A percentile compares a stretch with the other conserved stretches of the same genome.
These are phyloP conservation scores for Flaveria bidentis DNA, from an alignment of 129 eudicot species.

Conservation along the genomic window DNA sequence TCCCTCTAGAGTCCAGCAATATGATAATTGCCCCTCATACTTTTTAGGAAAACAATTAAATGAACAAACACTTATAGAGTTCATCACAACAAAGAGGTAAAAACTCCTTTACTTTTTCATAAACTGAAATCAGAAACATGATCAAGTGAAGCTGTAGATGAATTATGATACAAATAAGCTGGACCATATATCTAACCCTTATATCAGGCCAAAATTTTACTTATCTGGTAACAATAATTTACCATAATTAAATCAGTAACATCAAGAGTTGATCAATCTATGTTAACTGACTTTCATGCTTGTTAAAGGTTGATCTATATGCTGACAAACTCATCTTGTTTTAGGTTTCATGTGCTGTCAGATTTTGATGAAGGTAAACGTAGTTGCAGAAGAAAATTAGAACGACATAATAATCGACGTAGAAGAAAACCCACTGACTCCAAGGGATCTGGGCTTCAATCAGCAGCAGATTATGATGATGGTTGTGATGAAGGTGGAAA, in stretches of 20 bases:
- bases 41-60: background rate
- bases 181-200: background rate
- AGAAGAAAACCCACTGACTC: constrained; percentile 71
- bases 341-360: constrained; percentile 85
- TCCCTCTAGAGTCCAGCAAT: background rate
- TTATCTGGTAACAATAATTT: background rate
- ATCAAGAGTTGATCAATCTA: background rate
- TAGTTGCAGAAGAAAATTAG: constrained; percentile 93
- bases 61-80: background rate
- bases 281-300: background rate
- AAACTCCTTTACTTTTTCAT: background rate
- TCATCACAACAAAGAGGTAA: background rate
- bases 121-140: background rate
- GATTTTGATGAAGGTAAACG: constrained; percentile 99
- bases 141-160: background rate
- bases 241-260: background rate
- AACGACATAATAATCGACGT: constrained; percentile 82
- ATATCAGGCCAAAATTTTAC: background rate
- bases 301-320: background rate
- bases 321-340: constrained; percentile 28
- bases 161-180: background rate
- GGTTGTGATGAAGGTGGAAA: constrained; percentile 48
- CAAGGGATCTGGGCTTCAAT: constrained; percentile 50
- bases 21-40: background rate
- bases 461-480: constrained; percentile 48